Conservation (phyloP, 345 rosid genomes). For the Dimocarpus longan region DNA sequence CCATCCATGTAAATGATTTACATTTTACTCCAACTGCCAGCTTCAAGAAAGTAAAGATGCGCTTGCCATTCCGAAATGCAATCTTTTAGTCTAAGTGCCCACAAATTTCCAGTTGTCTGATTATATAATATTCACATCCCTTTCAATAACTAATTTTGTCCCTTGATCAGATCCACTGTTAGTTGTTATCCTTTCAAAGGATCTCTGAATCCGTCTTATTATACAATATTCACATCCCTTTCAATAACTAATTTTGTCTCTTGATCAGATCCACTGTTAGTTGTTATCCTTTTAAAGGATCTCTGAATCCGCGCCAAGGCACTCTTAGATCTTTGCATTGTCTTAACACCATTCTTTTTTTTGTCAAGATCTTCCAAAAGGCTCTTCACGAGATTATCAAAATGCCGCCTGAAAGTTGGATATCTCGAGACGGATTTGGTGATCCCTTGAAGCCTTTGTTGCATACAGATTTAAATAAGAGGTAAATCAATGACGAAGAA, state of each 20-base stretch:
- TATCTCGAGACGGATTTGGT: conserved; percentile 80
- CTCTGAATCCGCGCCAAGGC: conserved; percentile 55
- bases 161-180: conserved; percentile 55
- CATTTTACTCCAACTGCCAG: not conserved
- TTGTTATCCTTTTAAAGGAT: conserved; percentile 60
- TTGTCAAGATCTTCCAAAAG: conserved; percentile 63
- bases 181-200: conserved; percentile 58
- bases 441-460: conserved; percentile 71
- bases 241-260: conserved; percentile 36
- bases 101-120: not conserved
- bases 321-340: conserved; percentile 55
- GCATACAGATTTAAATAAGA: not conserved
- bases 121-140: conserved; percentile 50
- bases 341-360: conserved; percentile 44
- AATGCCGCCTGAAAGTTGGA: conserved; percentile 79
- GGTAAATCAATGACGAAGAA: not conserved
- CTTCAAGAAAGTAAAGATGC: not conserved
- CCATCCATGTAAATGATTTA: not conserved
- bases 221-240: conserved; percentile 47
- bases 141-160: conserved; percentile 30
- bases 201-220: conserved; percentile 53
- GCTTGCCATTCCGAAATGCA: not conserved
- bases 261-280: conserved; percentile 52
- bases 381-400: conserved; percentile 48
- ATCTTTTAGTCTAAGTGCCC: not conserved